Evolutionary conservation across 768 basidiomycete genomes (phyloP), one percentile per base, ranked within the genome.

Genomic region (Hydnomerulius pinastri): DNA sequence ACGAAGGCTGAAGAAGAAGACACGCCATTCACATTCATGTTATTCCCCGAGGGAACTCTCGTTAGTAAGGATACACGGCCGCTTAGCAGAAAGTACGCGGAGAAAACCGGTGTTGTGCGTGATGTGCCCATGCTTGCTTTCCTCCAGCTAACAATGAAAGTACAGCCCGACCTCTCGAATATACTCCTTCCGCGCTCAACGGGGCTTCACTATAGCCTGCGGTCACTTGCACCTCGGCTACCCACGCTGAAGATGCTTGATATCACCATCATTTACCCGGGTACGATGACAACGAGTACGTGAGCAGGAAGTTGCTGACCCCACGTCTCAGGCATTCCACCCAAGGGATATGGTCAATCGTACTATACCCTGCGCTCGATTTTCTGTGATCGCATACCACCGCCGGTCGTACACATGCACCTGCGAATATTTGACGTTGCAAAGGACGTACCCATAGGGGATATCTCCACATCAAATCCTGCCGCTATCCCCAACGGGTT

Each of bases 21-120:
- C 54, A 81, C 77, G 21, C 87, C 92, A 0, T 74, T 97, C 36
- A 85, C 86, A 54, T 82, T 96, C 59, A 75, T 98, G 48, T 77
- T 98, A 39, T 98, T 95, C 66, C 97, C 97, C 0, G 97, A 99
- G 67, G 97, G 97, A 25, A 98, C 96, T 4, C 85, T 98, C 23
- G 87, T 95, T 12, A 93, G 91, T 67, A 78, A 81, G 54, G 76
- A 93, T 54, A 98, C 95, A 4, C 71, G 92, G 40, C 92, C 92
- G 0, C 76, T 87, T 57, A 94, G 90, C 68, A 83, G 82, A 71
- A 87, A 86, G 60, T 98, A 85, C 63, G 93, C 95, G 5, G 86
- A 92, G 50, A 93, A 90, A 71, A 81, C 85, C 61, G 90, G 88
- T 6, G 84, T 96, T 50, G 94, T 96, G 62, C 72, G 94, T 80